Evolutionary conservation across 352 stramenopile genomes (phyloP).

Genomic region (Elongisporangium prolatum): DNA sequence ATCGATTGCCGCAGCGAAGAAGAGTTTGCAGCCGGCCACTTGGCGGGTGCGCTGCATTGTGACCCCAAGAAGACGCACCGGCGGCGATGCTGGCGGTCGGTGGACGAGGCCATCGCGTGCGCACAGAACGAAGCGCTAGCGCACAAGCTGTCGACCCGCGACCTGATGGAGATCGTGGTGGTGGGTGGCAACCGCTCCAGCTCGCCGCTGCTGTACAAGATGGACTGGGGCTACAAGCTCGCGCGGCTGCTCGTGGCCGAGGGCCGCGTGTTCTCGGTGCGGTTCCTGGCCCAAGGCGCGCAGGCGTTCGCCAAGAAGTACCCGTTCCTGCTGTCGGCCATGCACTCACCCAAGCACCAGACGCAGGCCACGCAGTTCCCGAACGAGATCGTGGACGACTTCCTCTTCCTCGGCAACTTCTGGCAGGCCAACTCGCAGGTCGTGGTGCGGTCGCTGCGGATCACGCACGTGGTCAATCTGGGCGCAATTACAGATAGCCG

Average conservation of each 20-base stretch:
- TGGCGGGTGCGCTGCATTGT: conserved; percentile 56
- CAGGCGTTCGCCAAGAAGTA: conserved; percentile 64
- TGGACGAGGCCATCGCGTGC: conserved; percentile 49
- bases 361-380: conserved; percentile 37
- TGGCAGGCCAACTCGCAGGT: conserved; percentile 69
- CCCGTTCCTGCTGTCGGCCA: conserved; percentile 43
- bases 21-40: conserved; percentile 36
- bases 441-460: conserved; percentile 46
- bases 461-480: conserved; percentile 77
- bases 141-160: conserved; percentile 41
- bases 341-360: conserved; percentile 9
- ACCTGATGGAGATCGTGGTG: conserved; percentile 72
- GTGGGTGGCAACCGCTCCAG: conserved; percentile 48
- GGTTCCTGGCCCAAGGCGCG: conserved; percentile 65
- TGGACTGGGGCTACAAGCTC: conserved; percentile 70
- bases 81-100: conserved; percentile 22
- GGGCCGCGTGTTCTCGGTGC: conserved; percentile 65
- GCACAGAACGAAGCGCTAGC: conserved; percentile 26
- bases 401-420: conserved; percentile 76
- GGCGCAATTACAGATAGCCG: conserved; percentile 55
- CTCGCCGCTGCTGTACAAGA: conserved; percentile 43
- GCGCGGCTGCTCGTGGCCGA: conserved; percentile 58
- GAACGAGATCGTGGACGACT: conserved; percentile 71
- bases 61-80: conserved; percentile 16
- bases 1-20: conserved; percentile 55